These are phyloP conservation scores for Microbotryum scabiosae DNA, from an alignment of 1,284 basidiomycete species.

Conservation along the genomic window DNA sequence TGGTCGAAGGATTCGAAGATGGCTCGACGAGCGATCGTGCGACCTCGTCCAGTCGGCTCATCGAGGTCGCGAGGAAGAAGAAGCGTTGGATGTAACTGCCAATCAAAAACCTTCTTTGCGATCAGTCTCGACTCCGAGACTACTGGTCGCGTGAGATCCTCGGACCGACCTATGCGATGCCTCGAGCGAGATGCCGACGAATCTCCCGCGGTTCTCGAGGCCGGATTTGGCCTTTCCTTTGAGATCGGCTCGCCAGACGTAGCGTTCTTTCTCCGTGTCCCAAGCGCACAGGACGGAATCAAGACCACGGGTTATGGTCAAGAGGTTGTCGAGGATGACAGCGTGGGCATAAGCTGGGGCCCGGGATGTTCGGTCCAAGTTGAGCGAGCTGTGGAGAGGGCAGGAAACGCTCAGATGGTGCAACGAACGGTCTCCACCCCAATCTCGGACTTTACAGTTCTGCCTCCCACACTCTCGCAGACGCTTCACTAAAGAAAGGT, in stretches of 20 bases:
- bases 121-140: background rate
- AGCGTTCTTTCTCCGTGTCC: background rate
- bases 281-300: constrained; percentile 6
- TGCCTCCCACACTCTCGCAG: background rate
- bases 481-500: background rate
- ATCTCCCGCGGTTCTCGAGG: background rate
- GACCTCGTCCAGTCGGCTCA: constrained; percentile 4
- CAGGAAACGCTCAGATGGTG: background rate
- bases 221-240: background rate
- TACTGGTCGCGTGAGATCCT: background rate
- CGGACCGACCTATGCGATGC: background rate
- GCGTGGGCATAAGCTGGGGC: background rate
- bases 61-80: constrained; percentile 1
- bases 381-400: background rate
- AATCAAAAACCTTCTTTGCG: background rate
- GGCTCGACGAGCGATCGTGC: background rate
- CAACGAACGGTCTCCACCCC: too few relatives aligned
- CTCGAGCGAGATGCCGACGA: background rate
- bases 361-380: background rate
- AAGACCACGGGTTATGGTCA: background rate
- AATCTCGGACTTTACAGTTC: background rate
- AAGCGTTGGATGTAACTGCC: constrained; percentile 1
- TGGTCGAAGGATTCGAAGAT: background rate
- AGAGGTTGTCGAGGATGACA: background rate
- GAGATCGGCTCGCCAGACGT: constrained; percentile 2